phyloP scores from a whole-genome alignment of 2,329 filamentous ascomycete species.

The Xylariaceae sp. region DNA sequence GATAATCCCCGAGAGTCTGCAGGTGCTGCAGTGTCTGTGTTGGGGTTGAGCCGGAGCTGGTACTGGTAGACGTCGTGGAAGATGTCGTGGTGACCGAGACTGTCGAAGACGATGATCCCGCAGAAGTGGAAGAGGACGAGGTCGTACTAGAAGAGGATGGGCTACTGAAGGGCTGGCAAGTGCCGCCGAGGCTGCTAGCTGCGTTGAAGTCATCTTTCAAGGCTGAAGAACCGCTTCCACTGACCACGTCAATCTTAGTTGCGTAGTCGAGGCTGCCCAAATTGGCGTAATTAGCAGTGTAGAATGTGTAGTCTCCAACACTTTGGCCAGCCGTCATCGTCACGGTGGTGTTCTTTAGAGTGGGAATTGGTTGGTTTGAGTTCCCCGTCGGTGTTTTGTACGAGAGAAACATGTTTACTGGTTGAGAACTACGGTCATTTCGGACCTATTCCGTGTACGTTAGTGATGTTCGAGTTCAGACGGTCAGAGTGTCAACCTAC shows the following conservation, averaged over 20 bases:
- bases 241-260: slow-evolving; percentile 41
- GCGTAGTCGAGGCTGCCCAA: slow-evolving; percentile 40
- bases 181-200: slow-evolving; percentile 38
- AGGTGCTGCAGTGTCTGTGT: slow-evolving; percentile 33
- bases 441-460: slow-evolving; percentile 30
- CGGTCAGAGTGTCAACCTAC: slow-evolving; percentile 13
- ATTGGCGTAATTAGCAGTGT: slow-evolving; percentile 37
- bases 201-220: slow-evolving; percentile 46
- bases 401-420: slow-evolving; percentile 37
- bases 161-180: slow-evolving; percentile 38
- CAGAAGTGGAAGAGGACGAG: slow-evolving; percentile 8
- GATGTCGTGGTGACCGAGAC: slow-evolving; percentile 1
- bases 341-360: slow-evolving; percentile 33
- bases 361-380: slow-evolving; percentile 38
- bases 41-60: slow-evolving; percentile 25
- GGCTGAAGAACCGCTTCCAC: slow-evolving; percentile 30
- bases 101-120: background rate
- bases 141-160: slow-evolving; percentile 25
- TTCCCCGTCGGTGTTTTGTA: slow-evolving; percentile 36
- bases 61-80: slow-evolving; percentile 18
- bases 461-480: background rate
- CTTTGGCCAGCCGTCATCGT: slow-evolving; percentile 39
- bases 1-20: slow-evolving; percentile 38
- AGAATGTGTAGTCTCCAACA: slow-evolving; percentile 45
- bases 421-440: slow-evolving; percentile 40